Conservation (phyloP, 495 filamentous ascomycete species). For the Mytilinidion resinicola region DNA sequence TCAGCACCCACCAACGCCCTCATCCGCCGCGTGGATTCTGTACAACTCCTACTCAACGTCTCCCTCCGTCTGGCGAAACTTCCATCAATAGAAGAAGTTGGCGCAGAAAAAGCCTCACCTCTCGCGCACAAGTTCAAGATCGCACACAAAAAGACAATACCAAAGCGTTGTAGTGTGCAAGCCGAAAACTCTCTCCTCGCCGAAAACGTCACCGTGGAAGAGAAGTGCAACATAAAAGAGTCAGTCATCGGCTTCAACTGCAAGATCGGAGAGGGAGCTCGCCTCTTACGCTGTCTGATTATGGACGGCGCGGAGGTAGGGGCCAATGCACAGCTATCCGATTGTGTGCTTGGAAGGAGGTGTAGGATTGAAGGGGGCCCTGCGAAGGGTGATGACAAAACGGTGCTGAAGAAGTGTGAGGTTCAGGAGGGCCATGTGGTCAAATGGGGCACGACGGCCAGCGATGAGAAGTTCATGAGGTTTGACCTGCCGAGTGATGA, state of each 20-base stretch:
- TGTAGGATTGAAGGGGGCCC: conserved; percentile 62
- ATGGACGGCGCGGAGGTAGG: conserved; percentile 87
- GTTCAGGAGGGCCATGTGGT: conserved; percentile 83
- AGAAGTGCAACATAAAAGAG: conserved; percentile 81
- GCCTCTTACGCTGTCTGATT: conserved; percentile 71
- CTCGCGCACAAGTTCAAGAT: conserved; percentile 73
- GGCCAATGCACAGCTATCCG: conserved; percentile 66
- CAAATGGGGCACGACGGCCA: conserved; percentile 53
- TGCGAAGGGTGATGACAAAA: conserved; percentile 54
- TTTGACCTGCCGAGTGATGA: conserved; percentile 26
- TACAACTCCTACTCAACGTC: conserved; percentile 67
- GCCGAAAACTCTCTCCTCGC: conserved; percentile 75
- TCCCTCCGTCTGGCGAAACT: conserved; percentile 82
- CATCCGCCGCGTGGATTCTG: conserved; percentile 81
- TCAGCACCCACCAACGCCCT: conserved; percentile 45
- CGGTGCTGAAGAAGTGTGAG: conserved; percentile 75
- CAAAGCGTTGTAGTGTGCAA: conserved; percentile 63
- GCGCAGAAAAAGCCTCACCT: conserved; percentile 49
- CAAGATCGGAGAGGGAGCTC: conserved; percentile 72
- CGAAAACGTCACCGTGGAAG: conserved; percentile 77
- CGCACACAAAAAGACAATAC: conserved; percentile 69
- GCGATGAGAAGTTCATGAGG: conserved; percentile 32
- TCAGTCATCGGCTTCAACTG: conserved; percentile 80
- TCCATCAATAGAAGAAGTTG: conserved; percentile 59
- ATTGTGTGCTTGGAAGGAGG: conserved; percentile 72